Evolutionary conservation across 768 basidiomycete genomes (phyloP), one percentile per base, ranked within the genome.

Genomic region (Lactarius sanguifluus): DNA sequence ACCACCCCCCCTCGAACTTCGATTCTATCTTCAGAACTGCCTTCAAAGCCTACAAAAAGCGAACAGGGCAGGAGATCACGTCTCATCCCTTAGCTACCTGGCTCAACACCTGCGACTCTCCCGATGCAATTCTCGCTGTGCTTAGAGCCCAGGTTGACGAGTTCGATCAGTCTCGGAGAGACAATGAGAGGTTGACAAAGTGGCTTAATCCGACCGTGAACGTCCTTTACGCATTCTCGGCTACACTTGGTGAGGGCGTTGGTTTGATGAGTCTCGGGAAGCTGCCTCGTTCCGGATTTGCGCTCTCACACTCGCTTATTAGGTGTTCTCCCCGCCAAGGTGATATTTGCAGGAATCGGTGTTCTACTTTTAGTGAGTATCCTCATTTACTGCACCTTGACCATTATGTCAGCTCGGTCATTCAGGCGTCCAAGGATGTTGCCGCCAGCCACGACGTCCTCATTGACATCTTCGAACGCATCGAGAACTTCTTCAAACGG

Each of bases 321-420:
- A 28, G n/a, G 28, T 5, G 20, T 59, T 36, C 28, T 18, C 20
- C 57, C 47, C n/a, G 36, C 36, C 2, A 55, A n/a, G 9, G 41
- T 38, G 34, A 57, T 64, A 5, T 64, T 64, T 40, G 18, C 40
- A 12, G 63, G 25, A 2, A 32, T 64, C 9, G 45, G 57, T 1
- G 20, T 58, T n/a, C 57, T 59, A 1, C 47, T 64, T 15, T 23
- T 43, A 4, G 63, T 58, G 3, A 28, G 63, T 40, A 1, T 15
- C 7, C 1, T 9, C 12, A 0, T 16, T 28, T 2, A n/a, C 9
- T 5, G 2, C 16, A n/a, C 1, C 12, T 1, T 12, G 23, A 16
- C 36, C 10, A 7, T 15, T 6, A 3, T 41, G 18, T 55, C 2
- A 13, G 5, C 16, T 10, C 20, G 20, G 2, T n/a, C 23, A 3